A percentile compares a stretch with the other conserved stretches of the same genome.
Evolutionary conservation across 2,329 filamentous ascomycete species (phyloP).

Genomic region (Biscogniauxia mediterranea): DNA sequence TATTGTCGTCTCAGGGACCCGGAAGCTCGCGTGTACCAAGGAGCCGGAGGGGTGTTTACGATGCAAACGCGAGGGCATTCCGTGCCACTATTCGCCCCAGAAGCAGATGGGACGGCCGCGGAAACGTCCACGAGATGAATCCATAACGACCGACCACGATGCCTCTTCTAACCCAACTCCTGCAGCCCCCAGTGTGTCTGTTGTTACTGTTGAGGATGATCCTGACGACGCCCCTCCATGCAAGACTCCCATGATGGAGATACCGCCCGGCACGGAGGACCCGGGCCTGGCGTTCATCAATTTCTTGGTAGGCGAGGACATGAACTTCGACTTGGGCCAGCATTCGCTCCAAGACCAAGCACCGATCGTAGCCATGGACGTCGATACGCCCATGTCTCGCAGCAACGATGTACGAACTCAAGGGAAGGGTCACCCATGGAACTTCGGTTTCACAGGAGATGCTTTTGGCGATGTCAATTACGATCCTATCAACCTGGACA

Average conservation of each 20-base stretch:
- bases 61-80: slow-evolving; percentile 55
- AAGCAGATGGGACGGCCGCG: slow-evolving; percentile 66
- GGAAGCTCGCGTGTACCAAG: slow-evolving; percentile 66
- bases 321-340: slow-evolving; percentile 5
- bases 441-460: slow-evolving; percentile 21
- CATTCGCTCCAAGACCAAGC: too few relatives aligned
- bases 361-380: not conserved
- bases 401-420: not conserved
- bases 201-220: slow-evolving; percentile 6
- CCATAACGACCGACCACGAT: slow-evolving; percentile 2
- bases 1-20: slow-evolving; percentile 44
- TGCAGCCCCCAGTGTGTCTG: not conserved
- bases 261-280: slow-evolving; percentile 27
- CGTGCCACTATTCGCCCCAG: slow-evolving; percentile 61
- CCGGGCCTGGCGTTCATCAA: slow-evolving; percentile 29
- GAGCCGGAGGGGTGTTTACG: slow-evolving; percentile 58
- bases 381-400: slow-evolving; percentile 4
- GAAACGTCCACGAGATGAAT: slow-evolving; percentile 46
- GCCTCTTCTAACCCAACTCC: not conserved
- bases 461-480: slow-evolving; percentile 28
- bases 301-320: slow-evolving; percentile 22
- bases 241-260: slow-evolving; percentile 27
- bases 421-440: slow-evolving; percentile 11
- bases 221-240: slow-evolving; percentile 8
- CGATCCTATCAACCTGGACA: slow-evolving; percentile 18